Base-by-base conservation (phyloP, 2,329 filamentous ascomycete genomes). In the Orbilia oligospora region DNA sequence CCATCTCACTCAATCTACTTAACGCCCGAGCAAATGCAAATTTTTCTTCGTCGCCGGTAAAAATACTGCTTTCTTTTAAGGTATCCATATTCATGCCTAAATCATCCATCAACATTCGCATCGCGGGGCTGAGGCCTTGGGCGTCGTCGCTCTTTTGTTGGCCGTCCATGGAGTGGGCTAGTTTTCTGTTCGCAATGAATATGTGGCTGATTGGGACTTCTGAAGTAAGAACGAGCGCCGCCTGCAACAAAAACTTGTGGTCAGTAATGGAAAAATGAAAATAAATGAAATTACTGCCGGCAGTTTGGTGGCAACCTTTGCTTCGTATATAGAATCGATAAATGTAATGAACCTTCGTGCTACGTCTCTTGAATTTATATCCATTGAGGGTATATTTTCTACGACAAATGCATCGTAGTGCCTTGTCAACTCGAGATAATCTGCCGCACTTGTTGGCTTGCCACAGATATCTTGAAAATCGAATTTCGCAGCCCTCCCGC, bases 281-380 rank as follows among this genome's bases (percentile, higher is more conserved):
- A 16, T 18, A 10, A 24, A 16, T 18, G 12, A 1, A 58, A 33
- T 5, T 30, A 12, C 24, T 12, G n/a, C 48, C 18, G 36, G n/a
- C 30, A 14, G 14, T 18, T 4, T 18, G 8, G 18, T n/a, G 22
- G 86, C 76, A 83, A 89, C 88, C 81, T 87, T 85, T 80, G 86
- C 87, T 85, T 99, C 96, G 83, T 99, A 99, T 3, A 97, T 91
- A 5, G 96, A 95, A 84, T 99, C 96, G 81, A 99, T 93, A 82
- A 99, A 97, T 0, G 95, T 99, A 84, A 99, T 99, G 85, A 99
- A 97, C 4, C 96, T 89, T 12, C 96, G 87, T 0, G 96, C 96
- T 46, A 97, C 88, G 85, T 99, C 96, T 20, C 96, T 90, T 83
- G 94, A 90, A 69, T 90, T 90, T 81, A 93, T 89, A 48, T 91